These are phyloP conservation scores for Seiridium unicorne DNA, from an alignment of 2,329 filamentous ascomycete genomes.

Conservation along the genomic window DNA sequence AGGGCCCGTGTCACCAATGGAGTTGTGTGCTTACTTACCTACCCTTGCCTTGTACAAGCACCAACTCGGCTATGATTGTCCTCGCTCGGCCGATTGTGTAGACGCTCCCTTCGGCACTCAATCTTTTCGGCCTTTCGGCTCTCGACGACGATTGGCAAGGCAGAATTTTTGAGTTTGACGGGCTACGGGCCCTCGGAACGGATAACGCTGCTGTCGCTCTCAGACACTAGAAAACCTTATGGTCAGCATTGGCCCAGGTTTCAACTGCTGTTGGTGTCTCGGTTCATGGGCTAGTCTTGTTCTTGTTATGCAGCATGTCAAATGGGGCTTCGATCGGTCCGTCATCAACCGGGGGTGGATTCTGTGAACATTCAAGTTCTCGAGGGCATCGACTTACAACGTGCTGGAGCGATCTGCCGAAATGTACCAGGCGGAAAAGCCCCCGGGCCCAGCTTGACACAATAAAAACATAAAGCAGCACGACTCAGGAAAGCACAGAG, in stretches of 20 bases:
- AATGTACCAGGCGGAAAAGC: neutral
- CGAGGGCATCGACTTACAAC: neutral
- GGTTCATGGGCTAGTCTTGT: neutral
- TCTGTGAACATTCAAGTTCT: too few species aligned
- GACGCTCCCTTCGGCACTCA: neutral
- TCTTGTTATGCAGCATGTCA: neutral
- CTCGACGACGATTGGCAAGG: conserved; percentile 1
- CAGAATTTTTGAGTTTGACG: neutral
- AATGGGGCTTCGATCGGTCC: neutral
- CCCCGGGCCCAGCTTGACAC: neutral
- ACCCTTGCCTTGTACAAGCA: neutral
- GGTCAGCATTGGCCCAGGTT: conserved; percentile 3
- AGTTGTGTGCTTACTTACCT: neutral
- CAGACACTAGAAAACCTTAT: conserved; percentile 5
- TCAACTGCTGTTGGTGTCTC: conserved; percentile 2
- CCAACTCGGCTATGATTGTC: conserved; percentile 1
- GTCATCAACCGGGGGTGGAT: neutral
- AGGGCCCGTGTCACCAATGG: neutral
- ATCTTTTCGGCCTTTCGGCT: neutral
- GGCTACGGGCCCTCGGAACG: conserved; percentile 2
- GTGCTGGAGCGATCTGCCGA: neutral
- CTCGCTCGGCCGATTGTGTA: neutral
- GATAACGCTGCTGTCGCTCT: neutral
- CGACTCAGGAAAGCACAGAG: too few species aligned
- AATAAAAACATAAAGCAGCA: neutral